Evolutionary conservation across 2,329 filamentous ascomycete genomes (phyloP).

Genomic region (Elsinoe australis): DNA sequence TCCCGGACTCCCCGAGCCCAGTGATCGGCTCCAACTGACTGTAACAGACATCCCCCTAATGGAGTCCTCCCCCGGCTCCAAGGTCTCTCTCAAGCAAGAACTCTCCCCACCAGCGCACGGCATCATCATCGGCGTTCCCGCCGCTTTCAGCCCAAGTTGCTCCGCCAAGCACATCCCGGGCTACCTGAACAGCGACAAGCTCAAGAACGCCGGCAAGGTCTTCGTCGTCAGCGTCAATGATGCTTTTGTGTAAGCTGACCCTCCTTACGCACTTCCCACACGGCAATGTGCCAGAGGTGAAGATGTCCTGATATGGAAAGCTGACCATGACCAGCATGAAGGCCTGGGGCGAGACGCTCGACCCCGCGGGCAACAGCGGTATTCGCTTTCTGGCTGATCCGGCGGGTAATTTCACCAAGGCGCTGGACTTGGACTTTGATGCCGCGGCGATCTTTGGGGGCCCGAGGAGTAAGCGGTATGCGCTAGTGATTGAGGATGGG

Average conservation of each 20-base stretch:
- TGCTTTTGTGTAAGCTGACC: slow-evolving; percentile 65
- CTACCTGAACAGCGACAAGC: slow-evolving; percentile 70
- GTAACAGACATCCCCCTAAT: slow-evolving; percentile 58
- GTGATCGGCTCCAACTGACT: neutral
- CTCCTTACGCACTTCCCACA: slow-evolving; percentile 1
- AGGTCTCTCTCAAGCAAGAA: slow-evolving; percentile 77
- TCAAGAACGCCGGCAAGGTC: slow-evolving; percentile 73
- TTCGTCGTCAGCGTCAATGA: slow-evolving; percentile 93
- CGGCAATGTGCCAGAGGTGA: too few relatives aligned
- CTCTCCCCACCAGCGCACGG: slow-evolving; percentile 58
- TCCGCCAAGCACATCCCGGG: slow-evolving; percentile 70
- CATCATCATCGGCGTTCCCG: slow-evolving; percentile 74
- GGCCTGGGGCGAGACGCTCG: slow-evolving; percentile 72
- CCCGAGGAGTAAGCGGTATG: slow-evolving; percentile 78
- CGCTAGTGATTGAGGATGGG: slow-evolving; percentile 72
- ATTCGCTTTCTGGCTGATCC: slow-evolving; percentile 87
- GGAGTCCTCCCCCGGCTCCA: slow-evolving; percentile 83
- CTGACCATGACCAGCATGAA: too few relatives aligned
- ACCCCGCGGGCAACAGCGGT: slow-evolving; percentile 65
- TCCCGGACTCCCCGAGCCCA: neutral
- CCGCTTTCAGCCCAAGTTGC: slow-evolving; percentile 50
- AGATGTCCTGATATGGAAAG: too few relatives aligned
- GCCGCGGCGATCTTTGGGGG: slow-evolving; percentile 72
- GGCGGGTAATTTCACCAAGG: slow-evolving; percentile 68
- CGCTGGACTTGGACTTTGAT: slow-evolving; percentile 77